Percentiles rank a stretch among this genome's conserved stretches.
These are phyloP conservation scores for Stropharia rugosoannulata DNA, from an alignment of 768 basidiomycete species.

Conservation along the genomic window DNA sequence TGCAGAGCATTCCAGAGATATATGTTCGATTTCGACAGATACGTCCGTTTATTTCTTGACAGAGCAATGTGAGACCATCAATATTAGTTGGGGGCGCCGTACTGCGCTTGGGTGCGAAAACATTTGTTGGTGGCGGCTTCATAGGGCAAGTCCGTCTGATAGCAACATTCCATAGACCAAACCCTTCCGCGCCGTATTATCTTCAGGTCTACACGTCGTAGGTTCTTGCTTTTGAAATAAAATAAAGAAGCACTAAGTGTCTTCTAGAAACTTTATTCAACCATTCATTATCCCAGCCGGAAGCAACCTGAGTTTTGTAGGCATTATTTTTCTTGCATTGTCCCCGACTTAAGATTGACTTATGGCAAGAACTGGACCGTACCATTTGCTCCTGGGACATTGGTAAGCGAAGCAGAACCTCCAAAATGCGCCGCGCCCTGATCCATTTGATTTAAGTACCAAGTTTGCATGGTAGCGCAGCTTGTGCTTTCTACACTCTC, in stretches of 20 bases:
- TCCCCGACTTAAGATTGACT: not conserved
- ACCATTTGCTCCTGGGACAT: constrained; percentile 57
- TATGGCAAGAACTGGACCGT: constrained; percentile 50
- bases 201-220: constrained; percentile 64
- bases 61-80: constrained; percentile 47
- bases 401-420: constrained; percentile 28
- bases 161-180: constrained; percentile 36
- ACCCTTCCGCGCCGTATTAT: constrained; percentile 54
- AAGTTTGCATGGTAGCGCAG: constrained; percentile 50
- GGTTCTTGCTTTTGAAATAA: too few species aligned
- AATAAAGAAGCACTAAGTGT: constrained; percentile 26
- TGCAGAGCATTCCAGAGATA: too few species aligned
- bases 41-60: not conserved
- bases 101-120: too few species aligned
- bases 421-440: not conserved
- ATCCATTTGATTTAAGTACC: constrained; percentile 37
- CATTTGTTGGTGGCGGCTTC: too few species aligned
- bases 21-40: too few species aligned
- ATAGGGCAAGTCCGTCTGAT: constrained; percentile 27
- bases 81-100: constrained; percentile 38
- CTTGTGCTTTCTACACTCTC: not conserved
- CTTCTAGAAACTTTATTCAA: constrained; percentile 35
- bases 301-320: constrained; percentile 42
- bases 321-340: constrained; percentile 16
- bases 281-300: constrained; percentile 57